phyloP scores from a whole-genome alignment of 2,329 filamentous ascomycete genomes.

The Talaromyces piceae region DNA sequence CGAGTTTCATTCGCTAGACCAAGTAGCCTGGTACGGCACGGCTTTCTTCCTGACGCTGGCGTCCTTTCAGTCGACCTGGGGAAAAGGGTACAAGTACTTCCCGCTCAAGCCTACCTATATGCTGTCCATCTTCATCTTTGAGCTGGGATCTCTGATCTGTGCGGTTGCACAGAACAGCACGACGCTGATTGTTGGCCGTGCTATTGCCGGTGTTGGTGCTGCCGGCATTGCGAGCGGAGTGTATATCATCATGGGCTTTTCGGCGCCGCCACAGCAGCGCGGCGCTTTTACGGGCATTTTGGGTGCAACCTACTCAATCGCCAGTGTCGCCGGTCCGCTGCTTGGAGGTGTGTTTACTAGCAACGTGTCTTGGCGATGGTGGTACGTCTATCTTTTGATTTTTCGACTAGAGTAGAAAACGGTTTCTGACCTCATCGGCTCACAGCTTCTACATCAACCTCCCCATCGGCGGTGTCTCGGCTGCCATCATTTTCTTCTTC shows the following conservation, averaged over 20 bases:
- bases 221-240: constrained; percentile 26
- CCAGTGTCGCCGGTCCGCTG: constrained; percentile 42
- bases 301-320: constrained; percentile 44
- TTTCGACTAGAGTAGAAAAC: too few species aligned
- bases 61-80: constrained; percentile 27
- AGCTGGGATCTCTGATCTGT: constrained; percentile 33
- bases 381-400: constrained; percentile 12
- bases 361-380: constrained; percentile 41
- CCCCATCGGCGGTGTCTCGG: constrained; percentile 23
- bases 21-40: constrained; percentile 31
- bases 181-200: constrained; percentile 33
- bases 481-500: constrained; percentile 19
- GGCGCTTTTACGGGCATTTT: constrained; percentile 35
- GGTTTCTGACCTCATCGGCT: too few species aligned
- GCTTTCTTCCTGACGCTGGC: constrained; percentile 30
- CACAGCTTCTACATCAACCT: constrained; percentile 29
- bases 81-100: constrained; percentile 25
- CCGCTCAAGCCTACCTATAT: constrained; percentile 28
- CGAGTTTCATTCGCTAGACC: constrained; percentile 20
- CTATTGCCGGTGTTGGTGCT: constrained; percentile 28
- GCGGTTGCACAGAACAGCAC: constrained; percentile 28
- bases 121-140: constrained; percentile 32
- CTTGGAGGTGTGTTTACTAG: constrained; percentile 41
- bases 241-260: constrained; percentile 20
- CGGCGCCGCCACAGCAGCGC: constrained; percentile 8